Base-by-base conservation (phyloP, 768 basidiomycete genomes). In the Tricholoma saponaceum region DNA sequence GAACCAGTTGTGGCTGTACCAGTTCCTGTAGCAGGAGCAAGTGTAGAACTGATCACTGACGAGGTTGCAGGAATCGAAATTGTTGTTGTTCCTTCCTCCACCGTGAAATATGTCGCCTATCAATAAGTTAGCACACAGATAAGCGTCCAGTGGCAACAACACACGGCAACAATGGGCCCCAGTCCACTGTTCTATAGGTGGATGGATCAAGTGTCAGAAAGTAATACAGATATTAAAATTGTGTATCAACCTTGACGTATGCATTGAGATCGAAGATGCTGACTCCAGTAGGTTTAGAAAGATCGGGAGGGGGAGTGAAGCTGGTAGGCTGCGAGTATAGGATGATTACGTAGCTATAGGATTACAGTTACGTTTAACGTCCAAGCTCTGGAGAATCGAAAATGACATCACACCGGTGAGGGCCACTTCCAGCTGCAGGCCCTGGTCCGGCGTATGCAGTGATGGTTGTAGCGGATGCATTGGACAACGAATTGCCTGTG, bases 391-490 rank as follows among this genome's bases (percentile, higher is more conserved):
- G 51, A 43, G 16, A 37, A 47, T 9, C 47, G 3, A 13, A 46
- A 26, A n/a, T n/a, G 25, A 20, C 37, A 61, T 57, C 69, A 23
- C 56, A 86, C 87, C 90, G 82, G 70, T 92, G 91, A 54, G 89
- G 77, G 41, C 91, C 90, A 57, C 81, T 84, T 28, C 89, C 88
- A 25, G 76, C 67, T 18, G 85, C 74, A 54, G 90, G 90, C 54
- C 79, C 81, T 53, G 90, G 90, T 14, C 89, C 87, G 51, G 84
- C 83, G 65, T 91, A 92, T 39, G n/a, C 70, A 9, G 87, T 90
- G 62, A 90, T 79, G 33, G 67, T 71, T 22, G 73, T 75, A 4
- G 75, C 81, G n/a, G 75, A 70, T 4, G 71, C 59, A 61, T 75
- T 78, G 50, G 74, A 73, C 28, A 86, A 68, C n/a, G 67, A 66